A percentile compares a stretch with the other conserved stretches of the same genome.
These are phyloP conservation scores for Xylaria sp. DNA, from an alignment of 2,329 filamentous ascomycete species.

Conservation along the genomic window DNA sequence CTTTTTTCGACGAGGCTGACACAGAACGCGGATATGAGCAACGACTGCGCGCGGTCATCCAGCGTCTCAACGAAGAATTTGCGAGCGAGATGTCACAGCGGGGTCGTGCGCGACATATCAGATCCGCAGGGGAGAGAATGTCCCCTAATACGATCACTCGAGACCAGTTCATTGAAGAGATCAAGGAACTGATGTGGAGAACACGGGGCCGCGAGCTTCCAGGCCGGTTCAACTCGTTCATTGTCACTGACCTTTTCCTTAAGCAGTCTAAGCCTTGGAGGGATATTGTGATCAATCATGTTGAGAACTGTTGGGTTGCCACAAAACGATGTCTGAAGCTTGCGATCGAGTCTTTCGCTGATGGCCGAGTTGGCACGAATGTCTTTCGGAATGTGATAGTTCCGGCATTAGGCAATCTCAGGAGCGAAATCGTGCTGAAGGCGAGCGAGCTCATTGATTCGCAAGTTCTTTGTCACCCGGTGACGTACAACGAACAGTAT, in stretches of 20 bases:
- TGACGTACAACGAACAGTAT: conserved; percentile 65
- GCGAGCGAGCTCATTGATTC: conserved; percentile 57
- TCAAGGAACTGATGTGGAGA: conserved; percentile 53
- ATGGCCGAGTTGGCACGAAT: conserved; percentile 53
- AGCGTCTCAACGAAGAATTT: conserved; percentile 62
- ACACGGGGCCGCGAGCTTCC: conserved; percentile 67
- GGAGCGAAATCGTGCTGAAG: conserved; percentile 53
- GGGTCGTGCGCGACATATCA: conserved; percentile 50
- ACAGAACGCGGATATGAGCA: conserved; percentile 51
- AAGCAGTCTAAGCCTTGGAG: conserved; percentile 69
- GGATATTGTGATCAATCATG: conserved; percentile 58
- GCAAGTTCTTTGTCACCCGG: conserved; percentile 58
- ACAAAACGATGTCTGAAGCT: conserved; percentile 58
- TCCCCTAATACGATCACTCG: conserved; percentile 44
- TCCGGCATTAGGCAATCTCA: conserved; percentile 52
- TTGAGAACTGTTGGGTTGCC: conserved; percentile 61
- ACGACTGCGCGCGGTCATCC: conserved; percentile 65
- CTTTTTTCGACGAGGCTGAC: conserved; percentile 60
- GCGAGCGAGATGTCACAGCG: conserved; percentile 53
- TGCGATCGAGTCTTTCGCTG: conserved; percentile 57
- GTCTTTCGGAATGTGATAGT: conserved; percentile 54
- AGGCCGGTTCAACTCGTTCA: conserved; percentile 68
- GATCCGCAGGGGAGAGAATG: not conserved
- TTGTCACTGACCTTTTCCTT: conserved; percentile 69
- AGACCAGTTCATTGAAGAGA: conserved; percentile 54